A percentile compares a stretch with the other conserved stretches of the same genome.
Evolutionary conservation across 345 rosid species (phyloP).

Genomic region (Acer campestre): DNA sequence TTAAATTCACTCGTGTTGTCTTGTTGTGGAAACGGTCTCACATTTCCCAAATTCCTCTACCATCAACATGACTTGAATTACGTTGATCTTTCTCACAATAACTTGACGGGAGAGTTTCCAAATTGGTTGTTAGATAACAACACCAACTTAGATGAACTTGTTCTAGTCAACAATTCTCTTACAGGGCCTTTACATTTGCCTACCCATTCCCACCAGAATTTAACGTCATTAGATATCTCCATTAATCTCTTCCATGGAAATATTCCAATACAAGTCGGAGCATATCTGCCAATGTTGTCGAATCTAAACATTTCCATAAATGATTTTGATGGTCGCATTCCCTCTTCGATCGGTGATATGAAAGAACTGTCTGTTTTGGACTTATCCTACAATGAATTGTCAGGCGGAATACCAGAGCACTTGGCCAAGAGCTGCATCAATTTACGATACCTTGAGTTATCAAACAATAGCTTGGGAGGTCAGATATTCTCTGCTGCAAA

Average conservation of each 20-base stretch:
- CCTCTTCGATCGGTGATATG: not conserved
- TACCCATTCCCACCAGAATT: no score
- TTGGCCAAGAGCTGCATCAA: not conserved
- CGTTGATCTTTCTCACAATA: not conserved
- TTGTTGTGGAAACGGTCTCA: not conserved
- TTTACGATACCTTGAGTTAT: not conserved
- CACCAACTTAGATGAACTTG: not conserved
- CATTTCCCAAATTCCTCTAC: no score
- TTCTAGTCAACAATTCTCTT: not conserved
- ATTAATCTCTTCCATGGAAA: not conserved
- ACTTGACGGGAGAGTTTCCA: no score
- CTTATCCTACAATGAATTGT: no score
- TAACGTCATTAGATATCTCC: not conserved
- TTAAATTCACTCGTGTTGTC: not conserved
- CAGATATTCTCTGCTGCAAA: no score
- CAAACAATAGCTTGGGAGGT: not conserved
- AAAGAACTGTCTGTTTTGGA: accelerated
- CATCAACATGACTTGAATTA: not conserved
- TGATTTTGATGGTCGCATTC: not conserved
- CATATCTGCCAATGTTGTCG: not conserved
- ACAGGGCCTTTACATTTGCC: not conserved
- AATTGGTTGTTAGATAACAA: no score
- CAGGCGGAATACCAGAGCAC: no score
- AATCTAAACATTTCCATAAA: not conserved
- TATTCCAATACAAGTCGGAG: not conserved